Base-by-base conservation (phyloP, 805 yeast species). In the Kodamaea jinghongensis region DNA sequence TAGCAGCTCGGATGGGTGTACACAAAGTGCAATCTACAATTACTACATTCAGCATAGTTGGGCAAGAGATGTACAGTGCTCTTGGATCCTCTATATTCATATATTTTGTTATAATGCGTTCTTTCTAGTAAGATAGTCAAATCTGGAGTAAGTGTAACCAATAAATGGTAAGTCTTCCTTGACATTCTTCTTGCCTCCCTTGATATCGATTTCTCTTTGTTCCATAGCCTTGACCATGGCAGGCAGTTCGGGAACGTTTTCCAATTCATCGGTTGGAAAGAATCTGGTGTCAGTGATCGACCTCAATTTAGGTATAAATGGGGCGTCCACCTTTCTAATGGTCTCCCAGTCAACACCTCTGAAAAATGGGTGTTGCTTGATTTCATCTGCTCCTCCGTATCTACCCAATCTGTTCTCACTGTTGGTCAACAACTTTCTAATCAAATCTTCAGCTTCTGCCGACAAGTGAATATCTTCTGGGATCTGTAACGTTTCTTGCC, bases 231-330 rank as follows among this genome's bases (percentile, higher is more conserved):
- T 61, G 41, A 57, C 60, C 45, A 65, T 54, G 3, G 71, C 56
- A 9, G 96, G 96, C 33, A 87, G 80, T 54, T 90, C 97, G 2
- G 98, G 96, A 37, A 91, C 89, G 54, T 86, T 87, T 61, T 91
- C 96, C 54, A 91, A 71, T 58, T 91, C 99, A 60, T 91, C 98
- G 2, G 96, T 88, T 30, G 99, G 98, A 88, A 93, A 93, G 71
- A 91, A 91, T 52, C 97, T 75, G 0, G 99, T 93, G 61, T 93
- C 99, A 4, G 98, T 91, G 45, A 91, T 84, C 9, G 95, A 84
- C 50, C 89, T 79, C 56, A 93, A 74, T 56, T 88, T 86, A 17
- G 99, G 96, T 50, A 93, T 85, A 54, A 89, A 89, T 15, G 97
- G 97, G 3, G 96, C 96, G 51, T 83, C 88, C 42, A 88, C 95